Evolutionary conservation across 2,329 filamentous ascomycete species (phyloP).

Genomic region (Monilinia laxa): DNA sequence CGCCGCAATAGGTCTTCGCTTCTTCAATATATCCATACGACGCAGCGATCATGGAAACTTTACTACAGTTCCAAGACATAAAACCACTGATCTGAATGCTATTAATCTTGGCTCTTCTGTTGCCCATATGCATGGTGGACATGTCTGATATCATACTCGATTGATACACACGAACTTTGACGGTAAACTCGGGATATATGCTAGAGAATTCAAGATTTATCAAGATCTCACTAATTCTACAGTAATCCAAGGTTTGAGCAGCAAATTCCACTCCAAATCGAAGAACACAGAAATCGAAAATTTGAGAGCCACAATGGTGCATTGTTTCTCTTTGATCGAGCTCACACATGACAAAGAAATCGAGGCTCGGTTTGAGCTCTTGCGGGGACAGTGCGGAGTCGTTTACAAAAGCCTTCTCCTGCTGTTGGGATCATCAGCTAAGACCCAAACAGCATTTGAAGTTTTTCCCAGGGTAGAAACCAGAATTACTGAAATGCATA

Average conservation of each 20-base stretch:
- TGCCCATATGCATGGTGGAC: not conserved
- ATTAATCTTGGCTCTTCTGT: not conserved
- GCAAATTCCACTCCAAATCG: not conserved
- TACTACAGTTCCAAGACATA: not conserved
- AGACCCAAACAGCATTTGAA: not conserved
- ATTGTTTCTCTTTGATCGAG: not conserved
- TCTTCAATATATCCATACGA: not conserved
- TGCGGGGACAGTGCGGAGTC: not conserved
- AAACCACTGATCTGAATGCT: not conserved
- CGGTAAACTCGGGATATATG: not conserved
- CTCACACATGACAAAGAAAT: not conserved
- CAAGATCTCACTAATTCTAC: not conserved
- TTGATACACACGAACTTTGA: not conserved
- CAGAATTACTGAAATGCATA: not conserved
- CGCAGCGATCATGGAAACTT: not conserved
- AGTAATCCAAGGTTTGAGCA: not conserved
- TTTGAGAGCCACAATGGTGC: constrained; percentile 6
- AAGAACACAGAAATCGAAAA: not conserved
- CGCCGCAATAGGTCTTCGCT: not conserved
- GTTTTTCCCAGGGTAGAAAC: rapidly evolving
- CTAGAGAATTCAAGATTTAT: not conserved
- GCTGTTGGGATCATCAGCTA: not conserved
- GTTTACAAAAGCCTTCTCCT: not conserved
- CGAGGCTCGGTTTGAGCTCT: not conserved
- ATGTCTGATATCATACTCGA: not conserved